Evolutionary conservation across 331 rosid species (phyloP), one percentile per base, ranked within the genome.

Genomic region (Cydonia oblonga): DNA sequence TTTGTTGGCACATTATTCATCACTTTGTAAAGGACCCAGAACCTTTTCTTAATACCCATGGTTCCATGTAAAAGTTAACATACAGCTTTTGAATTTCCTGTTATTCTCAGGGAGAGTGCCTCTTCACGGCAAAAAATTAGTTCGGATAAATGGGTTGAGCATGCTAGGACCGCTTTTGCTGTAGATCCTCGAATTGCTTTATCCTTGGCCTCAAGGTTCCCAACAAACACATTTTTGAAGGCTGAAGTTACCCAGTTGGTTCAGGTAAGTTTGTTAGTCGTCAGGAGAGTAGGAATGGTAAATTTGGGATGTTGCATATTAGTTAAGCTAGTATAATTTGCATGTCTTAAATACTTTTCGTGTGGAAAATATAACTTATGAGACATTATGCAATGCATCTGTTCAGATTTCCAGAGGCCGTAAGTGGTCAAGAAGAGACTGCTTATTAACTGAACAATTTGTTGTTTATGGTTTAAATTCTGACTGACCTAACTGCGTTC

Each of bases 101-200:
- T 70, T 76, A 73, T 78, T 81, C 81, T 66, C 87, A 90, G 97
- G 87, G 96, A 91, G 78, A 88, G 72, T 80, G 74, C 81, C 63
- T 80, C 80, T 58, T 81, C 85, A 51, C 88, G 95, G 75, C 87
- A 83, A 73, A 95, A 91, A 82, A 71, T 83, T 74, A 91, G 88
- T 78, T 83, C 97, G 13, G 98, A 95, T 70, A 95, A 87, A 84
- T 95, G 98, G 98, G 72, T 85, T 70, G 97, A 95, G 67, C 78
- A 83, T 84, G 87, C 90, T 67, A 86, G 97, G 89, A 95, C 96
- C 70, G 96, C 98, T 78, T 95, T 95, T 56, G 75, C 96, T 24
- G 98, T 95, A 75, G 98, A 95, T 82, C 98, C 98, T 72, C 87
- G 85, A 72, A 84, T 95, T 61, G 91, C 98, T 73, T 78, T 95